Percentiles rank a stretch among this genome's conserved stretches.
Conservation (phyloP, 2,329 filamentous ascomycete genomes). For the Hawksworthiomyces lignivorus region DNA sequence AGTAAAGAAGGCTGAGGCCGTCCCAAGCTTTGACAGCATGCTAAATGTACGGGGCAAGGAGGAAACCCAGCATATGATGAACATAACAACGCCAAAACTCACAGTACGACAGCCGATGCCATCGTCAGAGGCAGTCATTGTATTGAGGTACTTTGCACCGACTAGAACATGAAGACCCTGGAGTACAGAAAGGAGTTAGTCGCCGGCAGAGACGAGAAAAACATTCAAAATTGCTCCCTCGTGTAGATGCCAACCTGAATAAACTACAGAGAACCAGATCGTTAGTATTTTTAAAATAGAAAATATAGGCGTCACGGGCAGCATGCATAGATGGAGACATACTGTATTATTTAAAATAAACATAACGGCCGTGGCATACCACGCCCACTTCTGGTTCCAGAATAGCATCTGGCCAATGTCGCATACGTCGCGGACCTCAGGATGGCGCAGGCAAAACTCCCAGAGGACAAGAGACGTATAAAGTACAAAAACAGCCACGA, state of each 20-base stretch:
- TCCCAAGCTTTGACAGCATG: slow-evolving; percentile 71
- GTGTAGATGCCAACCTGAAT: slow-evolving; percentile 63
- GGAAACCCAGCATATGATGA: slow-evolving; percentile 66
- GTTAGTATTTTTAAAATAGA: no score
- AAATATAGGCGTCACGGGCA: background rate
- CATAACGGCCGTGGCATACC: slow-evolving; percentile 68
- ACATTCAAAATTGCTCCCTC: no score
- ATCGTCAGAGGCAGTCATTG: slow-evolving; percentile 64
- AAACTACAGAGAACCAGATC: slow-evolving; percentile 40
- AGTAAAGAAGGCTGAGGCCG: slow-evolving; percentile 75
- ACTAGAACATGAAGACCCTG: slow-evolving; percentile 74
- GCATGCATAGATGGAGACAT: slow-evolving; percentile 1
- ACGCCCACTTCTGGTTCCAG: slow-evolving; percentile 70
- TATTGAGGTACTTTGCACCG: slow-evolving; percentile 83
- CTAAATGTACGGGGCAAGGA: slow-evolving; percentile 82
- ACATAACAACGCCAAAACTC: slow-evolving; percentile 66
- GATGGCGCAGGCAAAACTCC: slow-evolving; percentile 87
- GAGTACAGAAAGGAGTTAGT: background rate
- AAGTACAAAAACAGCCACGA: slow-evolving; percentile 69
- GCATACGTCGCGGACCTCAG: slow-evolving; percentile 85
- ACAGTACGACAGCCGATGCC: slow-evolving; percentile 65
- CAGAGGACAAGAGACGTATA: slow-evolving; percentile 61
- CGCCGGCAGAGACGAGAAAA: no score
- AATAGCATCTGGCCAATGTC: slow-evolving; percentile 95
- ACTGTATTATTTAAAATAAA: slow-evolving; percentile 85